Conservation (phyloP, 192 early-diverging fungal genomes). For the Backusella sp. region DNA sequence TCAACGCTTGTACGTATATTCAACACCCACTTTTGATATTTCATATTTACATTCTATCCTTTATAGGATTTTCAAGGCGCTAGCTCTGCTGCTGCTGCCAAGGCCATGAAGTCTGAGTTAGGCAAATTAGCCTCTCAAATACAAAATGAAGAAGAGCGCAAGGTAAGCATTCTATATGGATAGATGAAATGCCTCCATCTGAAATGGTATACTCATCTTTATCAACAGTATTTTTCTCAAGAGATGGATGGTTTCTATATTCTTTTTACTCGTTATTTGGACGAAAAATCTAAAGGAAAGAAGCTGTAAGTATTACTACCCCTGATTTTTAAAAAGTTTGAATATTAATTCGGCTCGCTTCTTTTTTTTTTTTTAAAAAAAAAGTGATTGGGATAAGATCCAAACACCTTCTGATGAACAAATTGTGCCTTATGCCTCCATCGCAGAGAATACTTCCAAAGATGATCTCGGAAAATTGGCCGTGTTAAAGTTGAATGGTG, state of each 20-base stretch:
- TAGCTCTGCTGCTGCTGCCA: conserved; percentile 58
- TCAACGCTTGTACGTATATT: conserved; percentile 46
- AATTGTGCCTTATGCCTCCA: conserved; percentile 77
- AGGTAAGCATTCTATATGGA: conserved; percentile 29
- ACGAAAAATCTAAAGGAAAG: conserved; percentile 71
- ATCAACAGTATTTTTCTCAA: conserved; percentile 60
- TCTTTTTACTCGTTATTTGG: conserved; percentile 83
- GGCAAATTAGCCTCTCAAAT: conserved; percentile 55
- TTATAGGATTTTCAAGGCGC: conserved; percentile 57
- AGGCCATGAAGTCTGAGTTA: conserved; percentile 79
- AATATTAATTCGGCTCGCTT: not conserved
- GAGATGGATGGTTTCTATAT: conserved; percentile 88
- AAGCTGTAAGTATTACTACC: conserved; percentile 61
- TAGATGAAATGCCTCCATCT: not conserved
- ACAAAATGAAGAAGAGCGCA: conserved; percentile 58
- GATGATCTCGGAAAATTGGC: conserved; percentile 86
- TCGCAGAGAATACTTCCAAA: conserved; percentile 51
- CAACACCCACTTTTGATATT: not conserved
- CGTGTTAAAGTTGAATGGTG: conserved; percentile 99
- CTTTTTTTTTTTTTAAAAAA: not conserved
- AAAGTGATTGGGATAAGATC: conserved; percentile 93
- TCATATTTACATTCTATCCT: not conserved
- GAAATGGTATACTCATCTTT: not conserved
- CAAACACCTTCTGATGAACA: conserved; percentile 89
- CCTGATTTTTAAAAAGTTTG: not conserved